Base-by-base conservation (phyloP, 1,284 basidiomycete genomes). In the Cerioporus squamosus region DNA sequence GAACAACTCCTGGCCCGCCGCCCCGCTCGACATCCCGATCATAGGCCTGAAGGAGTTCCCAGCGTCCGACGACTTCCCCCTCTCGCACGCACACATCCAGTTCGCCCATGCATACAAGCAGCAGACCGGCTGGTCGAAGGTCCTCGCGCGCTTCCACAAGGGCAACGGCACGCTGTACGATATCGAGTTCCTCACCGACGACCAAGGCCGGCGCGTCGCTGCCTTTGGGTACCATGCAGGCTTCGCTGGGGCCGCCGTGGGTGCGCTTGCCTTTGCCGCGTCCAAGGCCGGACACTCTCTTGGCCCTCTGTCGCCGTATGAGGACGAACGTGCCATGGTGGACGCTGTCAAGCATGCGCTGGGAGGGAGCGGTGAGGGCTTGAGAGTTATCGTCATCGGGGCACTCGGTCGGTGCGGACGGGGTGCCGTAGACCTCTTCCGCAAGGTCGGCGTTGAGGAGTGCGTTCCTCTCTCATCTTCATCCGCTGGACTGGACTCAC, bases 191-290 rank as follows among this genome's bases (percentile, higher is more conserved):
- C 81, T 99, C 60, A 92, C 88, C 66, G 95, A 99, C 73, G 86
- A 81, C 17, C 81, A 73, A 43, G 94, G 95, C 22, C 84, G 94
- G 33, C 90, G 97, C 39, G 97, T 99, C 29, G 97, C 97, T 17
- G 97, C 97, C 0, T 99, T 99, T 70, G 97, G 97, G 7, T 99
- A 93, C 82, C 93, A 99, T 75, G 97, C 97, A 15, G 97, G 97
- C 3, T 99, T 98, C 67, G 96, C 97, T 7, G 97, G 97, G 23
- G 95, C 97, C 5, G 97, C 97, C 2, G 93, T 94, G 0, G 96
- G 96, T 51, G 88, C 91, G 7, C 82, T 99, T n/a, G 95, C 94
- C 2, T 77, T 90, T 47, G 93, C 93, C 6, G 81, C 90, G 23
- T 84, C 89, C 62, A 81, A 84, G 65, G 79, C 83, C 22, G 86